Conservation (phyloP, 345 rosid species). For the Hypericum androsaemum region DNA sequence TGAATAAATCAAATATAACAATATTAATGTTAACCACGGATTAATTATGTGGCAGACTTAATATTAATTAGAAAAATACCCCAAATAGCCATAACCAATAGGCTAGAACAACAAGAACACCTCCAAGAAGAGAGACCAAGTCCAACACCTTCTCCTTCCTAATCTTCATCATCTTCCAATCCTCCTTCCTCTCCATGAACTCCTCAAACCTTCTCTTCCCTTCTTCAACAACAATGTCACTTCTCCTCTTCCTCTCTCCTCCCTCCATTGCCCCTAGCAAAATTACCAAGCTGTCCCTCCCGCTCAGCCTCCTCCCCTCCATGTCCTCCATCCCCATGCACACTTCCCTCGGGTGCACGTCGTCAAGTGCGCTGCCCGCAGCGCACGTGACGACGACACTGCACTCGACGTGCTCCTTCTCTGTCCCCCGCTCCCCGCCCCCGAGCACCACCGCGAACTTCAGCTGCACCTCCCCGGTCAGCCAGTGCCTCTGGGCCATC, state of each 20-base stretch:
- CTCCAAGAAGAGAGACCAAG: slow-evolving; percentile 16
- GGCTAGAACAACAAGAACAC: slow-evolving; percentile 13
- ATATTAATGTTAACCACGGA: too few relatives aligned
- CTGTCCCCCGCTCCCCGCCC: slow-evolving; percentile 10
- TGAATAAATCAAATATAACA: too few relatives aligned
- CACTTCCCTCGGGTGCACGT: slow-evolving; percentile 55
- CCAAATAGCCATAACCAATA: too few relatives aligned
- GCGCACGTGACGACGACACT: slow-evolving; percentile 33
- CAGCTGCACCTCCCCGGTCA: slow-evolving; percentile 49
- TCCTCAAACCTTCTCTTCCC: slow-evolving; percentile 33
- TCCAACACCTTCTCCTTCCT: slow-evolving; percentile 25
- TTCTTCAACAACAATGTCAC: slow-evolving; percentile 1
- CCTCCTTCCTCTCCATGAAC: slow-evolving; percentile 35
- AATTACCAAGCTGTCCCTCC: slow-evolving; percentile 59
- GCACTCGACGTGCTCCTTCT: slow-evolving; percentile 32
- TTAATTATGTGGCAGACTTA: too few relatives aligned
- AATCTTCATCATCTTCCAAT: slow-evolving; percentile 22
- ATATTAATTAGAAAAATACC: too few relatives aligned
- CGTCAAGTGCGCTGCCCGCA: slow-evolving; percentile 31
- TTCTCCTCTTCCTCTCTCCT: slow-evolving; percentile 24
- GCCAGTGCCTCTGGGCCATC: slow-evolving; percentile 58
- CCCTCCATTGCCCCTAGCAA: slow-evolving; percentile 34
- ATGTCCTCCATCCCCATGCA: slow-evolving; percentile 63
- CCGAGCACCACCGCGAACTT: slow-evolving; percentile 34
- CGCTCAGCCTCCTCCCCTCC: slow-evolving; percentile 61